Conservation (phyloP, 2,329 filamentous ascomycete species). For the Graphiopsis chlorocephala region DNA sequence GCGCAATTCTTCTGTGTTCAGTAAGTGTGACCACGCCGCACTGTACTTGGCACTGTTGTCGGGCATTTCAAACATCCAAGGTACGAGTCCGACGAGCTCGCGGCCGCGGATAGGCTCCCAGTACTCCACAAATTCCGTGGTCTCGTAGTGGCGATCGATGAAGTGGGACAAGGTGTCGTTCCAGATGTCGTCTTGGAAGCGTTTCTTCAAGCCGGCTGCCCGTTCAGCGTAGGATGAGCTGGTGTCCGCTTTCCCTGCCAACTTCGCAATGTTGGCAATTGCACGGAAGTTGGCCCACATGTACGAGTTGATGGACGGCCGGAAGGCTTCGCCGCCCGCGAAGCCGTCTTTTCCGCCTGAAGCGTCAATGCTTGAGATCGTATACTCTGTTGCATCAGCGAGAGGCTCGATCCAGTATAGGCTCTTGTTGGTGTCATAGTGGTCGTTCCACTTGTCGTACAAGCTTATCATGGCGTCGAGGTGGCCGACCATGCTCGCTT, state of each 20-base stretch:
- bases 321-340: slow-evolving; percentile 40
- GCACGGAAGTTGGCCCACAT: slow-evolving; percentile 45
- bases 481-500: slow-evolving; percentile 31
- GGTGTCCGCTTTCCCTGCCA: slow-evolving; percentile 29
- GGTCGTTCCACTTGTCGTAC: slow-evolving; percentile 40
- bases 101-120: slow-evolving; percentile 43
- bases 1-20: slow-evolving; percentile 35
- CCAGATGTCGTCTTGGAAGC: slow-evolving; percentile 43
- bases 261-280: slow-evolving; percentile 39
- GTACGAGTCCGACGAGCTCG: slow-evolving; percentile 44
- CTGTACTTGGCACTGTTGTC: slow-evolving; percentile 40
- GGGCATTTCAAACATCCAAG: slow-evolving; percentile 44
- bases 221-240: slow-evolving; percentile 22
- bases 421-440: slow-evolving; percentile 39
- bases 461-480: slow-evolving; percentile 39
- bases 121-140: slow-evolving; percentile 40
- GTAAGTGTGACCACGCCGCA: slow-evolving; percentile 38
- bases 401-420: slow-evolving; percentile 46
- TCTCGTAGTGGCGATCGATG: slow-evolving; percentile 42
- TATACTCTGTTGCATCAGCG: slow-evolving; percentile 47
- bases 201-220: slow-evolving; percentile 37
- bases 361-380: slow-evolving; percentile 45
- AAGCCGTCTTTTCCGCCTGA: slow-evolving; percentile 43
- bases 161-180: slow-evolving; percentile 46
- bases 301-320: slow-evolving; percentile 46